A percentile compares a stretch with the other conserved stretches of the same genome.
These are phyloP conservation scores for Tremellales sp. DNA, from an alignment of 1,284 basidiomycete genomes.

Conservation along the genomic window DNA sequence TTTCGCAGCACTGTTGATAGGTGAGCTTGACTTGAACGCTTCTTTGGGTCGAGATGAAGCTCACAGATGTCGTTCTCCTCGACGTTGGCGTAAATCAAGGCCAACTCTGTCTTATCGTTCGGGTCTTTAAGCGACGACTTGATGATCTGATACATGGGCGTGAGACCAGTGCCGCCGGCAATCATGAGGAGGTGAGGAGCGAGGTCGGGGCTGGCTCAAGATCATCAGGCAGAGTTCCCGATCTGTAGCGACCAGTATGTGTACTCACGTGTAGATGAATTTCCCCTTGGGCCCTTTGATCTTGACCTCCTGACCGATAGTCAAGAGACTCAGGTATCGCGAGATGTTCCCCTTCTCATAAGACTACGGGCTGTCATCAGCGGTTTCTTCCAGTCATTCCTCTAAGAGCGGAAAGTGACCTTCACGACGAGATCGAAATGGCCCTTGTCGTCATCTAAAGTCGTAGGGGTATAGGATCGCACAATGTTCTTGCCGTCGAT, in stretches of 20 bases:
- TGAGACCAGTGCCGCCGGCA: slow-evolving; percentile 89
- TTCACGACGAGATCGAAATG: slow-evolving; percentile 97
- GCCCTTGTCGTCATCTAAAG: slow-evolving; percentile 84
- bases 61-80: slow-evolving; percentile 71
- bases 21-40: not conserved
- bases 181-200: slow-evolving; percentile 87
- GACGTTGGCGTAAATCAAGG: slow-evolving; percentile 95
- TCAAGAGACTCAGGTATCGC: slow-evolving; percentile 70
- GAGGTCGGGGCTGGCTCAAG: slow-evolving; percentile 54
- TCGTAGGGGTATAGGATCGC: slow-evolving; percentile 92
- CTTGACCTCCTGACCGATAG: slow-evolving; percentile 76
- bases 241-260: not conserved
- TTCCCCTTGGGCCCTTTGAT: slow-evolving; percentile 95
- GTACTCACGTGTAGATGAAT: slow-evolving; percentile 63
- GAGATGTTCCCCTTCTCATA: slow-evolving; percentile 98
- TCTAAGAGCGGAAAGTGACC: slow-evolving; percentile 51
- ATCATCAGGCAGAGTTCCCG: not conserved
- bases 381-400: not conserved
- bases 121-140: slow-evolving; percentile 78
- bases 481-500: slow-evolving; percentile 86
- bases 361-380: slow-evolving; percentile 54
- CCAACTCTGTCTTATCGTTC: slow-evolving; percentile 72
- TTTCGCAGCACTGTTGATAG: slow-evolving; percentile 62
- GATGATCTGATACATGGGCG: slow-evolving; percentile 97
- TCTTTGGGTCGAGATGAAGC: slow-evolving; percentile 7